These are phyloP conservation scores for Neofusicoccum umdonicola DNA, from an alignment of 2,329 filamentous ascomycete species.

Conservation along the genomic window DNA sequence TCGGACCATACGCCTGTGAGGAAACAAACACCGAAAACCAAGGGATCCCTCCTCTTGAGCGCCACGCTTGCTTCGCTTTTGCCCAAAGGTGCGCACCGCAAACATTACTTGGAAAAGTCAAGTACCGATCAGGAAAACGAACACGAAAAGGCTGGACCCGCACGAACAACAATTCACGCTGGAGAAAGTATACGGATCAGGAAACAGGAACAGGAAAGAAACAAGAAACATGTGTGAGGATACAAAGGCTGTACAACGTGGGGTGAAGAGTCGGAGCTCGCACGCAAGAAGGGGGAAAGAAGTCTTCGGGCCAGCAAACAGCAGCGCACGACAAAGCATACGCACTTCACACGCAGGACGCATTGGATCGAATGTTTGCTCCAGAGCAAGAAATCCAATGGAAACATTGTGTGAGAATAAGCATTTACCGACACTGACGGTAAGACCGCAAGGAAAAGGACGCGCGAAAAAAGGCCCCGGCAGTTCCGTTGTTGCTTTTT, in stretches of 20 bases:
- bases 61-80: constrained; percentile 7
- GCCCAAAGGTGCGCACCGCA: not conserved
- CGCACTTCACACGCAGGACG: not conserved
- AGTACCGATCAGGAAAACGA: not conserved
- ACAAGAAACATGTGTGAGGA: not conserved
- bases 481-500: not conserved
- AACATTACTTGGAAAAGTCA: constrained; percentile 7
- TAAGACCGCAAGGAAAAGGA: not conserved
- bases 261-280: not conserved
- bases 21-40: not conserved
- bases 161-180: too few relatives aligned
- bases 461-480: not conserved
- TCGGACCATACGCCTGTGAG: not conserved
- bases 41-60: not conserved
- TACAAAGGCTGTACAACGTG: not conserved
- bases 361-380: not conserved
- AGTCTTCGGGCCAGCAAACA: not conserved
- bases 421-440: not conserved
- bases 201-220: too few relatives aligned
- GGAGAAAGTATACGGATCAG: not conserved
- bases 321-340: not conserved
- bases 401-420: not conserved
- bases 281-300: not conserved
- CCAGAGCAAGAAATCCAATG: constrained; percentile 3
- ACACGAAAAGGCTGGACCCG: too few relatives aligned